Conservation (phyloP, 768 basidiomycete genomes). For the Termitomyces sp. region DNA sequence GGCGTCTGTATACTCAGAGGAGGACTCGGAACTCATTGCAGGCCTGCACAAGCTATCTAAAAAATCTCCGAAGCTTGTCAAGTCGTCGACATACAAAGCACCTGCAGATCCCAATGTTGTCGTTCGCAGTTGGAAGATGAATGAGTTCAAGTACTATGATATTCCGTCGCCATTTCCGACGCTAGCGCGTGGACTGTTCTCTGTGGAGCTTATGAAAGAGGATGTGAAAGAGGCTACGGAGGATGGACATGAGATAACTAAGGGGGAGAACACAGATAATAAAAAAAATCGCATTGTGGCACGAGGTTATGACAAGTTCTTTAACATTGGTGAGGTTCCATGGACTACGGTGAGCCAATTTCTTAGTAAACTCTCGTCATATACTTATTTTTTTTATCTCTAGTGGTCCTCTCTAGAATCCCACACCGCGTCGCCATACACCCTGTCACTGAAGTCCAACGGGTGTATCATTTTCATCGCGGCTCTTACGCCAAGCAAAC, state of each 20-base stretch:
- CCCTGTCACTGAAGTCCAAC: slow-evolving; percentile 89
- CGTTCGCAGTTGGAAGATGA: slow-evolving; percentile 94
- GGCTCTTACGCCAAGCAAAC: slow-evolving; percentile 67
- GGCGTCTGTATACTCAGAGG: slow-evolving; percentile 14
- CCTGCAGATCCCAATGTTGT: slow-evolving; percentile 52
- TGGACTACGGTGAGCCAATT: slow-evolving; percentile 77
- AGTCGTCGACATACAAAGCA: slow-evolving; percentile 50
- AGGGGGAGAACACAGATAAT: slow-evolving; percentile 12
- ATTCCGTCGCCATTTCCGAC: slow-evolving; percentile 92
- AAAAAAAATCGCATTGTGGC: slow-evolving; percentile 64
- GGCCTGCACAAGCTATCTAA: slow-evolving; percentile 51
- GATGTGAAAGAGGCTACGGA: slow-evolving; percentile 17
- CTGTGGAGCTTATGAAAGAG: slow-evolving; percentile 39
- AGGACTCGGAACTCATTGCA: slow-evolving; percentile 60
- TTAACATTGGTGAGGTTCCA: slow-evolving; percentile 94
- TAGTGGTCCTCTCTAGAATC: slow-evolving; percentile 76
- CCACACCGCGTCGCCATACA: slow-evolving; percentile 76
- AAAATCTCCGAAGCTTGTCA: slow-evolving; percentile 62
- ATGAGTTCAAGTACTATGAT: slow-evolving; percentile 92
- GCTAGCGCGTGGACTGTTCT: slow-evolving; percentile 90
- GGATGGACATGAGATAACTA: slow-evolving; percentile 15
- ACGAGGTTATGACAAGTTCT: slow-evolving; percentile 98
- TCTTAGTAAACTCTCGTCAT: background rate
- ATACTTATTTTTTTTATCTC: slow-evolving; percentile 8
- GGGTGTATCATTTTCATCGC: slow-evolving; percentile 97